Conservation (phyloP, 1,284 basidiomycete species). For the Ganoderma sinense region DNA sequence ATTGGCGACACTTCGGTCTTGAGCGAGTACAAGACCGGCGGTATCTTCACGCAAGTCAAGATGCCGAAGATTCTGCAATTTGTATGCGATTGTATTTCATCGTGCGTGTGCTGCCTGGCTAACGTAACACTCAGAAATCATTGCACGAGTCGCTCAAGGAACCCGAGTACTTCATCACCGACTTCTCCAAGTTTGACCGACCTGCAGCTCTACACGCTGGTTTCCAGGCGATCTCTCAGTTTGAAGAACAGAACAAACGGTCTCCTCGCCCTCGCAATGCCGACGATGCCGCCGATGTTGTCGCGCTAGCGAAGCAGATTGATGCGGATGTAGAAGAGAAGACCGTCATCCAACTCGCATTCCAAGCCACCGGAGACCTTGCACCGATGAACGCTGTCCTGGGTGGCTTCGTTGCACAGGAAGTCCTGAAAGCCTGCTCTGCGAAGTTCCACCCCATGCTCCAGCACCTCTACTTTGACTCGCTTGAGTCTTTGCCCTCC, state of each 20-base stretch:
- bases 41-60: conserved; percentile 98
- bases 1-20: conserved; percentile 90
- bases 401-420: conserved; percentile 98
- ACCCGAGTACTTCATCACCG: conserved; percentile 94
- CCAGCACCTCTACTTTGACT: conserved; percentile 98
- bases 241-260: conserved; percentile 71
- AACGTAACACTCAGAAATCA: conserved; percentile 74
- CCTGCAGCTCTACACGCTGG: conserved; percentile 92
- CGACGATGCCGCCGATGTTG: conserved; percentile 79
- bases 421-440: conserved; percentile 96
- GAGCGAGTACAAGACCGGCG: conserved; percentile 87
- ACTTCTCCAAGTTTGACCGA: conserved; percentile 98
- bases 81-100: conserved; percentile 57
- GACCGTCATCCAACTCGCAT: conserved; percentile 86
- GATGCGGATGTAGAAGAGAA: conserved; percentile 83
- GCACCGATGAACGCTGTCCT: conserved; percentile 94
- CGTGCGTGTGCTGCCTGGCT: background rate
- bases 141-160: conserved; percentile 85
- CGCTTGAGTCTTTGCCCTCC: conserved; percentile 91
- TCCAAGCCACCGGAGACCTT: conserved; percentile 93
- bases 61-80: conserved; percentile 97
- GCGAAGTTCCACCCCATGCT: conserved; percentile 99
- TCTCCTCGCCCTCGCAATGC: conserved; percentile 88
- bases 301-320: conserved; percentile 83
- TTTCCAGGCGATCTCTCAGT: conserved; percentile 94